phyloP scores from a whole-genome alignment of 2,329 filamentous ascomycete species.

The Epichloe scottii region DNA sequence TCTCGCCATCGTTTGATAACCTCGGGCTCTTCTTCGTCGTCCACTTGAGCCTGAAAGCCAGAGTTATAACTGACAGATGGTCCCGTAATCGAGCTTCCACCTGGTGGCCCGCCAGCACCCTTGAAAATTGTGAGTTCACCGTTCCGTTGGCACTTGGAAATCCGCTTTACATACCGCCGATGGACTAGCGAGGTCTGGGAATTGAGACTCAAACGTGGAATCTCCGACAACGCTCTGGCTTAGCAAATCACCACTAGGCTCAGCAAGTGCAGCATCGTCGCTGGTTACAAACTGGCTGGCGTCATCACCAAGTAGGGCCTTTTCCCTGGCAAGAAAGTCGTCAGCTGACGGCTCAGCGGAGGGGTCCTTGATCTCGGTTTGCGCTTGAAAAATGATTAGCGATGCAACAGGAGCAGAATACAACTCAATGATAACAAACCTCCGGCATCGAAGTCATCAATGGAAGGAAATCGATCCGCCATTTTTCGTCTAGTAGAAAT shows the following conservation, averaged over 20 bases:
- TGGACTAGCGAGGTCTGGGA: conserved; percentile 57
- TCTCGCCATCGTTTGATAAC: conserved; percentile 88
- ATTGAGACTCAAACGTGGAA: conserved; percentile 68
- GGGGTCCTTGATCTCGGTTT: conserved; percentile 50
- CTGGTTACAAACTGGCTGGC: conserved; percentile 77
- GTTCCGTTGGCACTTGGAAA: too few relatives aligned
- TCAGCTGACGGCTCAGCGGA: conserved; percentile 50
- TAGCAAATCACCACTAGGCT: conserved; percentile 58
- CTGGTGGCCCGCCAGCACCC: conserved; percentile 18
- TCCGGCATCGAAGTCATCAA: conserved; percentile 64
- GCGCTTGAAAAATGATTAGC: conserved; percentile 35
- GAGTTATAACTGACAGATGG: conserved; percentile 51
- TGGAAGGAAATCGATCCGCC: conserved; percentile 67
- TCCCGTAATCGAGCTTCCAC: conserved; percentile 52
- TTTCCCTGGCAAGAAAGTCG: conserved; percentile 87
- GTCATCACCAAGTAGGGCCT: conserved; percentile 81
- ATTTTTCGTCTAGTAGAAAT: conserved; percentile 30
- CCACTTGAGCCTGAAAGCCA: conserved; percentile 42
- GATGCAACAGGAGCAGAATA: conserved; percentile 9
- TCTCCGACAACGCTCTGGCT: conserved; percentile 47
- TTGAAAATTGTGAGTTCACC: conserved; percentile 7
- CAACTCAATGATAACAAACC: conserved; percentile 28
- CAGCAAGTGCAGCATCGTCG: conserved; percentile 54
- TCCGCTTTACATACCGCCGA: conserved; percentile 18
- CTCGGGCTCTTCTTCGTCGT: conserved; percentile 73